Conservation (phyloP, 2,329 filamentous ascomycete genomes). For the Aspergillus uvarum region DNA sequence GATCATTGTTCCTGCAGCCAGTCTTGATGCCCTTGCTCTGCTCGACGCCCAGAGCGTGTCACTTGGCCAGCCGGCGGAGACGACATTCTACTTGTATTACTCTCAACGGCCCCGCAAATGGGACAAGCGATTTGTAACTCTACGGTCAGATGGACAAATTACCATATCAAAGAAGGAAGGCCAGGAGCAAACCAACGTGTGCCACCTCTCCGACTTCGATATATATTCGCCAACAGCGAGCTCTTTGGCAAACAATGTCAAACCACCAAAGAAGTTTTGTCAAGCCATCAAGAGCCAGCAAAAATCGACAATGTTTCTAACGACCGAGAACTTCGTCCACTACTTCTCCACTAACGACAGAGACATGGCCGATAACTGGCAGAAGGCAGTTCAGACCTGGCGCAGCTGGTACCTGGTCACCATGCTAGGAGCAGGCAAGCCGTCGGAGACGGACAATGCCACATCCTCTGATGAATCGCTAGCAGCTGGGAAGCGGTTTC, state of each 20-base stretch:
- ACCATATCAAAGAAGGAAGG: conserved; percentile 70
- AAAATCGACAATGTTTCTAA: conserved; percentile 78
- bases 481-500: conserved; percentile 37
- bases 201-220: conserved; percentile 88
- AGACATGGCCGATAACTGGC: conserved; percentile 65
- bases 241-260: conserved; percentile 68
- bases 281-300: conserved; percentile 91
- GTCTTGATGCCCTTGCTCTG: conserved; percentile 40
- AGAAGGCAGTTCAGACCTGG: conserved; percentile 73
- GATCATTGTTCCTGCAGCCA: conserved; percentile 63
- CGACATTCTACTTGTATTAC: conserved; percentile 72
- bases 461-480: conserved; percentile 15
- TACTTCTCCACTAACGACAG: conserved; percentile 83
- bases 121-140: conserved; percentile 78
- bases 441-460: conserved; percentile 19
- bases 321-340: conserved; percentile 83
- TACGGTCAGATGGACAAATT: conserved; percentile 72
- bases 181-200: conserved; percentile 70
- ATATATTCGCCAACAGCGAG: conserved; percentile 75
- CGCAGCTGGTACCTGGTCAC: conserved; percentile 88
- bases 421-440: conserved; percentile 60
- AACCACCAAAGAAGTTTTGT: conserved; percentile 80
- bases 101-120: conserved; percentile 81
- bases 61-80: conserved; percentile 62
- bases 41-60: conserved; percentile 67